Evolutionary conservation across 2,329 filamentous ascomycete genomes (phyloP).

Genomic region (Paramyrothecium sp.): DNA sequence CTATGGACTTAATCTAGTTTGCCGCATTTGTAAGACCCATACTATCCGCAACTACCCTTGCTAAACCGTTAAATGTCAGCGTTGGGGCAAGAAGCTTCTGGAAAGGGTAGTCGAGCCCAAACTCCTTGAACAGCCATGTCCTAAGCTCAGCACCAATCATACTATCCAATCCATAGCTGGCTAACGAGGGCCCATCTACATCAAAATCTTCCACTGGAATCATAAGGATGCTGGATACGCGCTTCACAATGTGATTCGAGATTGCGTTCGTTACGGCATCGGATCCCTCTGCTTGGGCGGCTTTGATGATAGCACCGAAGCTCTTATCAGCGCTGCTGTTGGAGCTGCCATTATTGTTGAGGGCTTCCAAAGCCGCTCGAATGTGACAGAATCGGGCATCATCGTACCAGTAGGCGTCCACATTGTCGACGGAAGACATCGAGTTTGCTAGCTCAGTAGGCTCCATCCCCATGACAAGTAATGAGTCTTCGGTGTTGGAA

Average conservation of each 20-base stretch:
- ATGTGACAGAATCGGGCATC: neutral
- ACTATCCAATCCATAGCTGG: constrained; percentile 1
- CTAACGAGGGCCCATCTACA: neutral
- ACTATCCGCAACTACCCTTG: neutral
- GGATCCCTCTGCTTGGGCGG: neutral
- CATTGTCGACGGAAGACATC: neutral
- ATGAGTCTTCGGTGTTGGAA: neutral
- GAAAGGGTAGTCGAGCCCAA: neutral
- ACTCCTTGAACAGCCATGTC: constrained; percentile 1
- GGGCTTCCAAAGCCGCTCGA: neutral
- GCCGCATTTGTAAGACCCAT: neutral
- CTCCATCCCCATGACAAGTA: neutral
- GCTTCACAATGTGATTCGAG: neutral
- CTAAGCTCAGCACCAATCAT: neutral
- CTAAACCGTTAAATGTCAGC: neutral
- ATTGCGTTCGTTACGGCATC: neutral
- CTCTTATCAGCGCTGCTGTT: neutral
- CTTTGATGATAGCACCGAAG: neutral
- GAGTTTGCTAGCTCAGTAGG: neutral
- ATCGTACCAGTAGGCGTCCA: neutral
- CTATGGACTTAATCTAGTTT: neutral
- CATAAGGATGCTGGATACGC: neutral
- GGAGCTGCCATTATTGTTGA: neutral
- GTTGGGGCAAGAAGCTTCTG: neutral
- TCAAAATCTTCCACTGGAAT: neutral